Evolutionary conservation across 2,329 filamentous ascomycete species (phyloP), one percentile per base, ranked within the genome.

Genomic region (Parascedosporium putredinis): DNA sequence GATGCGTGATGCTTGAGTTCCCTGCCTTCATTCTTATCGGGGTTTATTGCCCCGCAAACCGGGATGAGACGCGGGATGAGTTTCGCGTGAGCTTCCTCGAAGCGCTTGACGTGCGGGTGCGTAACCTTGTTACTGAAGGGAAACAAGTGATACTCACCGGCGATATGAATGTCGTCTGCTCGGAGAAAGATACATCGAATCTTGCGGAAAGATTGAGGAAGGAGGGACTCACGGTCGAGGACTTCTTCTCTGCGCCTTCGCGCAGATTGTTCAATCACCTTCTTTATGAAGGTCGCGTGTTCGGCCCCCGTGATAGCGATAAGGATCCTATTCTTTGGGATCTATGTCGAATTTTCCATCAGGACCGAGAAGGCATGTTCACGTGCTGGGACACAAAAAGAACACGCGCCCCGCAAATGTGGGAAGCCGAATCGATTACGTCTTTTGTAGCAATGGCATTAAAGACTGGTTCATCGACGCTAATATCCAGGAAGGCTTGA

Each of bases 341-440:
- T 67, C 72, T 94, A 16, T 90, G 86, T 57, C 79, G 93, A 45
- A 78, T 77, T 23, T 94, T 90, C 60, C 86, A 96, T 60, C 85
- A 87, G 1, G 67, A 71, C n/a, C 77, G 93, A 34, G 72, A 74
- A 54, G 88, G 88, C 53, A 97, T 98, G 93, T 97, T 88, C 64
- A 97, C 93, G 0, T 95, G 91, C 64, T 97, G 91, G 91, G 89
- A 97, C 55, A 90, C 88, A 90, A 86, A 63, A 86, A 89, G 60
- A 97, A 97, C 64, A 87, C 88, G n/a, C 76, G 93, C n/a, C 91
- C 91, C 3, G 89, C 87, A 2, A 97, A 97, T 62, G 94, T 85
- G 64, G 93, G 93, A 5, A 85, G 87, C 50, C 80, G 93, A 31
- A 97, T 97, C 57, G 93, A 98, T 65, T 97, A 95, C 65, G 78